These are phyloP conservation scores for Heliamphora pulchella DNA, from an alignment of 179 eudicot genomes.

Conservation along the genomic window DNA sequence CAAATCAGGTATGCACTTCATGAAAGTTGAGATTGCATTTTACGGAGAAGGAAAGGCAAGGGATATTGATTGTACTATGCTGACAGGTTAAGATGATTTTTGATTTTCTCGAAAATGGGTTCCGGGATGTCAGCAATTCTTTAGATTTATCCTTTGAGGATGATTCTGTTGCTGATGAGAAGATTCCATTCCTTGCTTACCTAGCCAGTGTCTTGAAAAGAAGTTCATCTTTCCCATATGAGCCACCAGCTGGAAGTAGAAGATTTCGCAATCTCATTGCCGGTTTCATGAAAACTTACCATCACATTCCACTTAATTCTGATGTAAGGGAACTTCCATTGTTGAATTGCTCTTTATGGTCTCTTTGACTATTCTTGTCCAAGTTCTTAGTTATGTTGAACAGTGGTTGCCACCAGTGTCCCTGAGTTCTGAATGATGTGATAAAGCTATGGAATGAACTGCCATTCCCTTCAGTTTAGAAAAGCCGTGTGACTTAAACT, in stretches of 20 bases:
- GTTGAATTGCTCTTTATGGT: not conserved
- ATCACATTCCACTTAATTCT: conserved; percentile 70
- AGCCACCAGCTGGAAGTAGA: conserved; percentile 83
- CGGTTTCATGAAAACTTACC: conserved; percentile 79
- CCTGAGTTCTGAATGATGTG: not conserved
- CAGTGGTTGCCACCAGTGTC: not conserved
- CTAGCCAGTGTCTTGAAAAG: conserved; percentile 70
- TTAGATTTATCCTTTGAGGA: conserved; percentile 85
- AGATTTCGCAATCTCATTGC: conserved; percentile 82
- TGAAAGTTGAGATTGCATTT: conserved; percentile 5
- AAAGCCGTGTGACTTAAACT: not conserved
- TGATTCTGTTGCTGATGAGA: conserved; percentile 95
- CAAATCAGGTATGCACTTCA: conserved; percentile 56
- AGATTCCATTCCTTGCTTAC: conserved; percentile 91
- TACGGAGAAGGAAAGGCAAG: not conserved
- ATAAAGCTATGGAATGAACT: not conserved
- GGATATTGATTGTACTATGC: conserved; percentile 14
- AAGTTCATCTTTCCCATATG: conserved; percentile 63
- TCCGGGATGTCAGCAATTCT: conserved; percentile 80
- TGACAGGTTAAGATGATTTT: conserved; percentile 83
- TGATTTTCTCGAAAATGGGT: conserved; percentile 85
- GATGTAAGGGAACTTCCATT: conserved; percentile 6
- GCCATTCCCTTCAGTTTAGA: not conserved
- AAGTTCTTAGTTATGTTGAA: not conserved
- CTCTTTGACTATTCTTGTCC: not conserved